Base-by-base conservation (phyloP, 164 flowering plant genomes). In the Kalanchoe fedtschenkoi region DNA sequence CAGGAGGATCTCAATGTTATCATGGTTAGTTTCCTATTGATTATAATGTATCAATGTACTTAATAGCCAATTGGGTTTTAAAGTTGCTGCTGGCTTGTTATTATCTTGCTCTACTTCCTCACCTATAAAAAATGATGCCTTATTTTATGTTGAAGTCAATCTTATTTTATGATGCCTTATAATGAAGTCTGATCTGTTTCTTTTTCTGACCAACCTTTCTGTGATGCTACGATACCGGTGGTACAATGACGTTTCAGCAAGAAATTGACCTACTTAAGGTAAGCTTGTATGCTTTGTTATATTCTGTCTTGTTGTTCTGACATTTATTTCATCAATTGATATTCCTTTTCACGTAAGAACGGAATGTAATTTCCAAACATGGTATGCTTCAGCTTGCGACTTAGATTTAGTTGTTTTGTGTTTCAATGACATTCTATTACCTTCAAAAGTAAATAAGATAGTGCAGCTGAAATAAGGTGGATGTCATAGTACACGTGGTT, bases 221-320 rank as follows among this genome's bases (percentile, higher is more conserved):
- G 66, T 60, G 79, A 72, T 68, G 77, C 14, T 26, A 26, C 14
- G 56, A 24, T 51, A 11, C 33, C 17, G 56, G 56, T 76, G 58
- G 55, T 33, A 35, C 62, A 30, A 60, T 44, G 5, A 58, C 63
- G 59, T 64, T 53, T 64, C 88, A 95, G 99, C 97, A 89, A 89
- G 97, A 95, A 79, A 95, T 95, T 75, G 99, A 95, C 74, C 74
- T 95, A 51, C 81, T 95, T 17, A 95, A 95, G 99, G 99, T 91
- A 70, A 39, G 17, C 5, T 43, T 60, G 35, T 62, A 14, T 26
- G 4, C 39, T 11, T 9, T 19, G 53, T n/a, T n/a, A n/a, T n/a
- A n/a, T n/a, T n/a, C 30, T 7, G 16, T 57, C 56, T 3, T 17
- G 64, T 58, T 33, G 21, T 22, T 30, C 42, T 16, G 9, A 19